Evolutionary conservation across 331 rosid species (phyloP).

Genomic region (Cydonia oblonga): DNA sequence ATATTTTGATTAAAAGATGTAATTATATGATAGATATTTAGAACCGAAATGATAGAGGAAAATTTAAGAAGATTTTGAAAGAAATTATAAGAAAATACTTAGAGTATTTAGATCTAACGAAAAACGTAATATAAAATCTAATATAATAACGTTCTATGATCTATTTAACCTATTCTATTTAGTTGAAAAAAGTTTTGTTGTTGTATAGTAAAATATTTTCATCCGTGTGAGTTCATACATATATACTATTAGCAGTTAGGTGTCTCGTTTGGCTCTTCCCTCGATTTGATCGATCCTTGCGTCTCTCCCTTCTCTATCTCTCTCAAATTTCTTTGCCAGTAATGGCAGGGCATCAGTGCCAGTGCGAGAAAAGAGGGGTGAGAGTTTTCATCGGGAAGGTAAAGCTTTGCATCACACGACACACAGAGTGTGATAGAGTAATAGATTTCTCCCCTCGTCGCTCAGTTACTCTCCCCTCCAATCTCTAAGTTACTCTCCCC

Average conservation of each 20-base stretch:
- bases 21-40: too few species aligned
- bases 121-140: too few species aligned
- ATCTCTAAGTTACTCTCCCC: too few species aligned
- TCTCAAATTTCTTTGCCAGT: constrained; percentile 36
- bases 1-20: too few species aligned
- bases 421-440: not conserved
- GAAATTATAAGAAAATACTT: too few species aligned
- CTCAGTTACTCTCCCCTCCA: not conserved
- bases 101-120: too few species aligned
- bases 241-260: constrained; percentile 12
- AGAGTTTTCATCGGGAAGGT: constrained; percentile 92
- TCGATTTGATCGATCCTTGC: constrained; percentile 67
- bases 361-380: constrained; percentile 53
- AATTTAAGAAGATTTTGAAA: too few species aligned
- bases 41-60: too few species aligned
- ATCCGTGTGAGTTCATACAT: not conserved
- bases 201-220: too few species aligned
- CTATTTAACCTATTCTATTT: too few species aligned
- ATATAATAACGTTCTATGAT: too few species aligned
- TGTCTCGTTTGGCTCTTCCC: constrained; percentile 45
- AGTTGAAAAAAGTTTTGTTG: too few species aligned
- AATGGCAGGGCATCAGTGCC: constrained; percentile 65
- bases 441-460: not conserved
- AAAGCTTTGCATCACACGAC: constrained; percentile 32
- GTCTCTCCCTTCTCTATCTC: not conserved